A percentile compares a stretch with the other conserved stretches of the same genome.
Conservation (phyloP, 768 basidiomycete species). For the Pulveroboletus sp. region DNA sequence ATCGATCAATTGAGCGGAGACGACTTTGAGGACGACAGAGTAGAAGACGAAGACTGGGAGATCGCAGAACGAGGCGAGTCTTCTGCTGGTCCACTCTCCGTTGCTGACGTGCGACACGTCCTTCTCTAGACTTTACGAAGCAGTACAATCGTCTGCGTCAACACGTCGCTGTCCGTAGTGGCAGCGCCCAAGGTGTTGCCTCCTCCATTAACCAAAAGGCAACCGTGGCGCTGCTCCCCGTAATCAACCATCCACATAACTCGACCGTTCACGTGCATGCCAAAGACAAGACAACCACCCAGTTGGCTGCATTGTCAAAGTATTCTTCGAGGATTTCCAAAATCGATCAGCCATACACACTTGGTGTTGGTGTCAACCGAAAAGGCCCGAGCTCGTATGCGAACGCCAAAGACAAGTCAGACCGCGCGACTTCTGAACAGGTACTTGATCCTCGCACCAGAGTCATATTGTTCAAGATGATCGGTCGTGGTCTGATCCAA, state of each 20-base stretch:
- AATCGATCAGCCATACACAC: slow-evolving; percentile 69
- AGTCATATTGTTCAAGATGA: slow-evolving; percentile 94
- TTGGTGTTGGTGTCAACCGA: slow-evolving; percentile 77
- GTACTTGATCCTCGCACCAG: slow-evolving; percentile 96
- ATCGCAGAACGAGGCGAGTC: slow-evolving; percentile 73
- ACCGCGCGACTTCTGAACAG: slow-evolving; percentile 95
- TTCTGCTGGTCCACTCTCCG: neutral
- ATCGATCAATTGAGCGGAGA: slow-evolving; percentile 42
- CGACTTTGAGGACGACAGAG: slow-evolving; percentile 54
- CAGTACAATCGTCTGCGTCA: slow-evolving; percentile 95
- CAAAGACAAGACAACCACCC: slow-evolving; percentile 65
- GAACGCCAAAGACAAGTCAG: slow-evolving; percentile 92
- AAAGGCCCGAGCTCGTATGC: slow-evolving; percentile 89
- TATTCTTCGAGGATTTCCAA: slow-evolving; percentile 73
- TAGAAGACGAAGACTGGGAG: slow-evolving; percentile 90
- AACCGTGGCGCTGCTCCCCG: slow-evolving; percentile 63
- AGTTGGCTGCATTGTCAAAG: slow-evolving; percentile 71
- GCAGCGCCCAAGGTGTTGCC: slow-evolving; percentile 57
- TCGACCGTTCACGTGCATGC: slow-evolving; percentile 27
- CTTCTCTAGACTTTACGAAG: slow-evolving; percentile 87
- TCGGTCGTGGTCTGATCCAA: slow-evolving; percentile 81
- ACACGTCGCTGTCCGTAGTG: slow-evolving; percentile 81
- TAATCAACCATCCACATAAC: slow-evolving; percentile 62
- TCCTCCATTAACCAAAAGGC: slow-evolving; percentile 50
- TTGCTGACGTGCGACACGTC: neutral